These are phyloP conservation scores for Graphium sp. DNA, from an alignment of 2,329 filamentous ascomycete species.

Conservation along the genomic window DNA sequence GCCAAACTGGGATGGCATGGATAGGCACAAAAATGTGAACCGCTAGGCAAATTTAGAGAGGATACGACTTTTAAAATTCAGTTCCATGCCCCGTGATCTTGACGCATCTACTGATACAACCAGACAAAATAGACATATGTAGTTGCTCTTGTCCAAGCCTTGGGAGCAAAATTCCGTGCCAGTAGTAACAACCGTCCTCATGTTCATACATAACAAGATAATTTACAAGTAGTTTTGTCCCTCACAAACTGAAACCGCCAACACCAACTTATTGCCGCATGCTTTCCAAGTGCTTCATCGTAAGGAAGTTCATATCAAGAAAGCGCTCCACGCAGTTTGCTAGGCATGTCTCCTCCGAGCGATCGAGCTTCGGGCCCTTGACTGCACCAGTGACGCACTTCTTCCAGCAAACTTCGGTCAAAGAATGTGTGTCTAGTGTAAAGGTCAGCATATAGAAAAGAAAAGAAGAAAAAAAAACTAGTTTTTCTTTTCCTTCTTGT, in stretches of 20 bases:
- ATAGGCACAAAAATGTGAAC: too few relatives aligned
- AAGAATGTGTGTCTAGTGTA: constrained; percentile 31
- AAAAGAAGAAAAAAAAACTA: not conserved
- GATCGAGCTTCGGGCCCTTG: constrained; percentile 55
- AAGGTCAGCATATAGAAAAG: constrained; percentile 6
- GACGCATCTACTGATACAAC: too few relatives aligned
- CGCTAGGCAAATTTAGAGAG: too few relatives aligned
- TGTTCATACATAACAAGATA: constrained; percentile 6
- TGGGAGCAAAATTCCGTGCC: too few relatives aligned
- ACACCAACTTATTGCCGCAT: constrained; percentile 18
- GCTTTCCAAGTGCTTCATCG: constrained; percentile 69
- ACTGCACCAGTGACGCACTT: constrained; percentile 75
- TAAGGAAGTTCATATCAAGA: constrained; percentile 71
- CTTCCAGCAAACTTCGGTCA: constrained; percentile 74
- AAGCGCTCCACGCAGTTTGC: constrained; percentile 89
- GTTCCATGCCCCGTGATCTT: too few relatives aligned
- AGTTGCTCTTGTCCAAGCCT: too few relatives aligned
- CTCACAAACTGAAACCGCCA: too few relatives aligned
- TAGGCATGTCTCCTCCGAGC: constrained; percentile 66
- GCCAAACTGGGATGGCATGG: too few relatives aligned
- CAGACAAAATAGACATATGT: too few relatives aligned
- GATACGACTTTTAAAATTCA: too few relatives aligned
- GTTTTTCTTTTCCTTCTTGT: not conserved
- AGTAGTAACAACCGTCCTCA: too few relatives aligned
- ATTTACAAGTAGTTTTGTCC: not conserved